phyloP scores from a whole-genome alignment of 2,329 filamentous ascomycete species.

The Colletotrichum somersetense region DNA sequence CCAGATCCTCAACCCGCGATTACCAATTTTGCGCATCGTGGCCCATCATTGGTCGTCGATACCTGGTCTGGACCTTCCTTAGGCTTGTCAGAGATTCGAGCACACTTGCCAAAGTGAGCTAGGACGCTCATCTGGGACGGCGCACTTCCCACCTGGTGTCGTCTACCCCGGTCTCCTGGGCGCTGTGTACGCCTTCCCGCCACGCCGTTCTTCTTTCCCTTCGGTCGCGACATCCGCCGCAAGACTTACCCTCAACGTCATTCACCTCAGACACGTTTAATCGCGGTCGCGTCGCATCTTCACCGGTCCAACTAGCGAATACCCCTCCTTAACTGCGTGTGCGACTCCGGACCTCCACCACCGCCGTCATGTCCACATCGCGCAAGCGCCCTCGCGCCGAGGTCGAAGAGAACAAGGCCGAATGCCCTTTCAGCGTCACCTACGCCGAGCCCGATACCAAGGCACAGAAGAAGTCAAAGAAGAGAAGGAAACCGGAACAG shows the following conservation, averaged over 20 bases:
- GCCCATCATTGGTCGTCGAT: constrained; percentile 42
- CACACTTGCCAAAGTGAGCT: constrained; percentile 10
- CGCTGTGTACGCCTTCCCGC: constrained; percentile 32
- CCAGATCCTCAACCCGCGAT: constrained; percentile 37
- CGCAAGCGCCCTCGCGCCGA: constrained; percentile 66
- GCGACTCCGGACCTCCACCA: constrained; percentile 21
- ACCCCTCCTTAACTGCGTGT: constrained; percentile 1
- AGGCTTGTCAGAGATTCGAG: constrained; percentile 17
- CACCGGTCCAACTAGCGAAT: not conserved
- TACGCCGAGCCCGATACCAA: constrained; percentile 57
- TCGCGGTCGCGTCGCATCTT: not conserved
- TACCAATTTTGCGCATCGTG: constrained; percentile 38
- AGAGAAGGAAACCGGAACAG: constrained; percentile 59
- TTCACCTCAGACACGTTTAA: not conserved
- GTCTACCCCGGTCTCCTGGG: constrained; percentile 31
- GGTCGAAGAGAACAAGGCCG: constrained; percentile 65
- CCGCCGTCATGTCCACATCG: constrained; percentile 45
- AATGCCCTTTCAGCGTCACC: constrained; percentile 66
- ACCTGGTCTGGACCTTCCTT: constrained; percentile 30
- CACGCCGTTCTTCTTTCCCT: constrained; percentile 27
- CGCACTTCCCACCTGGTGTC: constrained; percentile 32
- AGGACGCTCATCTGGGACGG: constrained; percentile 23
- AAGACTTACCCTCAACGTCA: constrained; percentile 12
- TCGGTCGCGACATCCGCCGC: constrained; percentile 36
- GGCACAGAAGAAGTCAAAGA: constrained; percentile 60